A percentile compares a stretch with the other conserved stretches of the same genome.
phyloP scores from a whole-genome alignment of 768 basidiomycete species.

The Boletus rubroflammeus region DNA sequence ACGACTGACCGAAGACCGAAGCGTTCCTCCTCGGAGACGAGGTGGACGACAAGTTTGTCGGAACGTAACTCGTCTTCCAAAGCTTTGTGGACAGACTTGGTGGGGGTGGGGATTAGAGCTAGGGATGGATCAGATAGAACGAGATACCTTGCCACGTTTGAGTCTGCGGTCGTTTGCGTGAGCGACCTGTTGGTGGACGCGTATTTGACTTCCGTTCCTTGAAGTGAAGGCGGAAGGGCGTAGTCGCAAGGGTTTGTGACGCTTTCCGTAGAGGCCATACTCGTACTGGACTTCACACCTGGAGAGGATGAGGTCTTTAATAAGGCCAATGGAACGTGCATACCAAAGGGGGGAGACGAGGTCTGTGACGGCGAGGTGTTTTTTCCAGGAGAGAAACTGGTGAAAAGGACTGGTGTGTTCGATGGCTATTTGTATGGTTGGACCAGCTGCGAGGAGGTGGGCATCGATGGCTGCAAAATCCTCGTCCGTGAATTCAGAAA shows the following conservation, averaged over 20 bases:
- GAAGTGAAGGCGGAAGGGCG: constrained; percentile 59
- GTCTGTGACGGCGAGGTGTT: constrained; percentile 57
- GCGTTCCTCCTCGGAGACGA: constrained; percentile 59
- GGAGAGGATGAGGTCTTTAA: neutral
- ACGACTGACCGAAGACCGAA: constrained; percentile 69
- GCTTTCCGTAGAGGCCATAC: constrained; percentile 62
- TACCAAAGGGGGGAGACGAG: constrained; percentile 61
- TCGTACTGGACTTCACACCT: constrained; percentile 84
- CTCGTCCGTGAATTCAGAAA: constrained; percentile 55
- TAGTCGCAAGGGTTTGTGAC: constrained; percentile 43
- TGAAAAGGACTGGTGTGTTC: constrained; percentile 37
- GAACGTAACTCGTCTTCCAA: constrained; percentile 71
- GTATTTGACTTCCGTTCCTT: constrained; percentile 56
- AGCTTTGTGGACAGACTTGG: constrained; percentile 68
- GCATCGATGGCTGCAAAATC: constrained; percentile 45
- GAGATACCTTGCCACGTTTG: constrained; percentile 51
- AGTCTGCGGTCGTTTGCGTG: constrained; percentile 50
- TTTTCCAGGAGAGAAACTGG: constrained; percentile 42
- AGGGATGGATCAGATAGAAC: neutral
- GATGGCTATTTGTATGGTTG: constrained; percentile 33
- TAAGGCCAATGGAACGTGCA: constrained; percentile 1
- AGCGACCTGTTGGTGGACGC: constrained; percentile 49
- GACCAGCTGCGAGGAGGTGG: constrained; percentile 18
- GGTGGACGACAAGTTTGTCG: constrained; percentile 49
- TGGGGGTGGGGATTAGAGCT: neutral